Evolutionary conservation across 164 flowering plant species (phyloP).

Genomic region (Kalanchoe fedtschenkoi): DNA sequence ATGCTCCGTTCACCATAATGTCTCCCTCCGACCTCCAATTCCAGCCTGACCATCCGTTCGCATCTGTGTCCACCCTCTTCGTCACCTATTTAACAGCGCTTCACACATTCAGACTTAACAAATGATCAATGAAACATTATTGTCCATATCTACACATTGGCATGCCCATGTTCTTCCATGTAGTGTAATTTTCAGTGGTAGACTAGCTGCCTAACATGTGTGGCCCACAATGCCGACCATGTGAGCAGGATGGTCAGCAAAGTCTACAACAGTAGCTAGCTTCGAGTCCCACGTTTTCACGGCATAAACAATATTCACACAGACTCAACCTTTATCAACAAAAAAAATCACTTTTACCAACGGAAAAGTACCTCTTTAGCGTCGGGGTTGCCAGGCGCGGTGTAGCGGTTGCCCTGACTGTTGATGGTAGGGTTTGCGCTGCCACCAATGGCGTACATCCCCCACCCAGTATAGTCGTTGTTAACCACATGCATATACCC

Average conservation of each 20-base stretch:
- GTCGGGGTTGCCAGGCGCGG: background rate
- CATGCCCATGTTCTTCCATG: no score
- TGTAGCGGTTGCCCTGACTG: slow-evolving; percentile 1
- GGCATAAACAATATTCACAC: slow-evolving; percentile 20
- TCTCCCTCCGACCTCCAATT: slow-evolving; percentile 7
- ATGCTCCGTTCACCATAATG: slow-evolving; percentile 1
- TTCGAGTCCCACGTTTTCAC: background rate
- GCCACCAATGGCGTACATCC: slow-evolving; percentile 3
- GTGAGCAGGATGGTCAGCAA: no score
- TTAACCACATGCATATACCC: slow-evolving; percentile 4
- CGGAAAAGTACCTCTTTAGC: background rate
- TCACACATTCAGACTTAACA: no score
- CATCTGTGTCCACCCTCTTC: slow-evolving; percentile 2
- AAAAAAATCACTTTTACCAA: background rate
- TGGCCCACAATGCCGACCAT: no score
- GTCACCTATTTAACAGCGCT: no score
- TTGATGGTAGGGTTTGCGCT: slow-evolving; percentile 4
- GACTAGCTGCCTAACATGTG: no score
- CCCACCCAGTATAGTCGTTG: slow-evolving; percentile 2
- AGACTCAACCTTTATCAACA: slow-evolving; percentile 21
- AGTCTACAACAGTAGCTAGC: no score
- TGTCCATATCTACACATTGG: no score
- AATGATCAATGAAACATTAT: no score
- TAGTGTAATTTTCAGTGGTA: no score
- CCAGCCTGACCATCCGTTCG: background rate